phyloP scores from a whole-genome alignment of 2,329 filamentous ascomycete species.

The Polytolypa hystricis region DNA sequence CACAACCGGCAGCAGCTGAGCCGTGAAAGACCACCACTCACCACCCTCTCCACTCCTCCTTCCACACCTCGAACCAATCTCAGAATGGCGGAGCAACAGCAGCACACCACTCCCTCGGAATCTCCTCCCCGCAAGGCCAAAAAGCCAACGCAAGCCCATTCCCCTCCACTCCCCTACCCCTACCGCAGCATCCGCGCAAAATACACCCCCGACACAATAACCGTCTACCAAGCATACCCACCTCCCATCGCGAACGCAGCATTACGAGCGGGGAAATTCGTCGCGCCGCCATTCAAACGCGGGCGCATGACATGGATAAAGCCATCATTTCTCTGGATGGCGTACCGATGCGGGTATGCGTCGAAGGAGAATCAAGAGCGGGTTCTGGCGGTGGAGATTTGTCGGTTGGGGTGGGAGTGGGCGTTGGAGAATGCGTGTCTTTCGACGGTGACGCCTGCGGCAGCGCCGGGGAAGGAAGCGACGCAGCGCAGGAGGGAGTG shows the following conservation, averaged over 20 bases:
- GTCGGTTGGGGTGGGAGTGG: conserved; percentile 38
- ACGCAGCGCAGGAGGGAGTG: conserved; percentile 13
- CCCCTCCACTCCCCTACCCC: background rate
- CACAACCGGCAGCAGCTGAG: too few relatives aligned
- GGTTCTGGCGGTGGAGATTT: conserved; percentile 48
- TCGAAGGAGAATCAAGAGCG: conserved; percentile 44
- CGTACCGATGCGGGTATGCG: conserved; percentile 52
- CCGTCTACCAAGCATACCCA: conserved; percentile 53
- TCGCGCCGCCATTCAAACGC: conserved; percentile 41
- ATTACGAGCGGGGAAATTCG: conserved; percentile 40
- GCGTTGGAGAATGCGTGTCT: conserved; percentile 33
- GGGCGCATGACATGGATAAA: conserved; percentile 56
- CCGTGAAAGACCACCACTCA: too few relatives aligned
- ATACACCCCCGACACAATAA: conserved; percentile 43
- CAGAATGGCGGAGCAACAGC: conserved; percentile 1
- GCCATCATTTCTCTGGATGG: conserved; percentile 53
- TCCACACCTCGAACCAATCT: too few relatives aligned
- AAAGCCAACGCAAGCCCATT: background rate
- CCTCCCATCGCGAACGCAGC: conserved; percentile 43
- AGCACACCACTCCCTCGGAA: background rate
- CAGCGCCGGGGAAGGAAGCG: conserved; percentile 9
- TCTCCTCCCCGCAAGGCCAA: too few relatives aligned
- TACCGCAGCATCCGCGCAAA: conserved; percentile 44
- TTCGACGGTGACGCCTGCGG: conserved; percentile 9
- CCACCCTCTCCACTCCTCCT: too few relatives aligned